These are phyloP conservation scores for Polygonum aviculare DNA, from an alignment of 148 eudicot genomes.

Conservation along the genomic window DNA sequence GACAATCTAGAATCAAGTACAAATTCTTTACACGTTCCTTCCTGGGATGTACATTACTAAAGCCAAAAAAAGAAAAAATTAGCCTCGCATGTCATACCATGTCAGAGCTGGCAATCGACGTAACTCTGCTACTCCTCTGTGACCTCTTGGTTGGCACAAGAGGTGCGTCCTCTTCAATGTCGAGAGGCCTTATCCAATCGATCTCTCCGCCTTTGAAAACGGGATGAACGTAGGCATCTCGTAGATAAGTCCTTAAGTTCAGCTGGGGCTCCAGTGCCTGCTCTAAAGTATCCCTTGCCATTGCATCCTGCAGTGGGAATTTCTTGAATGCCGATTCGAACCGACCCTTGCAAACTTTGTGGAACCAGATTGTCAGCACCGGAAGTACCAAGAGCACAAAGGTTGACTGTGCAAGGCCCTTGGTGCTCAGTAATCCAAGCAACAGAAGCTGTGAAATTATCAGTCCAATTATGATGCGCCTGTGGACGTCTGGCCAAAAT, in stretches of 20 bases:
- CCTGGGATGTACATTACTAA: not conserved
- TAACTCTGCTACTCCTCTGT: conserved; percentile 11
- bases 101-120: conserved; percentile 5
- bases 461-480: conserved; percentile 6
- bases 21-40: not conserved
- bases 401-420: conserved; percentile 7
- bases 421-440: conserved; percentile 9
- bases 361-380: conserved; percentile 9
- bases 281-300: conserved; percentile 12
- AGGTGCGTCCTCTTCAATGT: conserved; percentile 9
- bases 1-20: not conserved
- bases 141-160: conserved; percentile 11
- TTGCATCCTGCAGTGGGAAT: conserved; percentile 8
- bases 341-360: conserved; percentile 12
- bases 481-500: conserved; percentile 9
- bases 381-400: conserved; percentile 8
- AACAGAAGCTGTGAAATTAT: conserved; percentile 11
- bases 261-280: conserved; percentile 9
- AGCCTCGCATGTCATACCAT: not conserved
- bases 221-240: conserved; percentile 7
- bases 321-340: conserved; percentile 9
- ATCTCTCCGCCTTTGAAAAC: conserved; percentile 14
- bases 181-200: not conserved
- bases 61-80: not conserved
- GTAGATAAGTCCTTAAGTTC: conserved; percentile 9